Conservation (phyloP, 306 rosid genomes). For the Cyamopsis tetragonoloba region DNA sequence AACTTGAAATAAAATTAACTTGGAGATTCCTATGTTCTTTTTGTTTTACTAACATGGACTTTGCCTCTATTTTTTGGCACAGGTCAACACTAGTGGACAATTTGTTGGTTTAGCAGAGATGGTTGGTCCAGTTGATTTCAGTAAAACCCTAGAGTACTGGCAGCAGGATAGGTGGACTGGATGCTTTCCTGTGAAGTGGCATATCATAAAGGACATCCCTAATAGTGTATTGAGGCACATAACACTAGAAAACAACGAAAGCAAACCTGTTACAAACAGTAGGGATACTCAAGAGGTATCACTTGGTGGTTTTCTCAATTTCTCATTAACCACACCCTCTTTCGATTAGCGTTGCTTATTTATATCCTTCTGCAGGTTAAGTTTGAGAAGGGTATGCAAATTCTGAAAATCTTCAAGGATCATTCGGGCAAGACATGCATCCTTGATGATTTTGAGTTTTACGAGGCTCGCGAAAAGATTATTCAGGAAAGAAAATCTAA, state of each 20-base stretch:
- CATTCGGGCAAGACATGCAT: slow-evolving; percentile 42
- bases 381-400: slow-evolving; percentile 37
- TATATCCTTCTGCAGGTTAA: slow-evolving; percentile 38
- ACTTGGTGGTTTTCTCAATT: neutral
- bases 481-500: slow-evolving; percentile 36
- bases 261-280: slow-evolving; percentile 53
- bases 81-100: slow-evolving; percentile 58
- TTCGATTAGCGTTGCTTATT: neutral
- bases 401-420: slow-evolving; percentile 42
- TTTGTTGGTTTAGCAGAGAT: slow-evolving; percentile 60
- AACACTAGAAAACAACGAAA: slow-evolving; percentile 53
- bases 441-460: slow-evolving; percentile 55
- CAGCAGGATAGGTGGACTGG: slow-evolving; percentile 64
- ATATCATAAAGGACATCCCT: slow-evolving; percentile 49
- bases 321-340: neutral
- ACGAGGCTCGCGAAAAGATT: slow-evolving; percentile 37
- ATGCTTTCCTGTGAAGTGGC: slow-evolving; percentile 58
- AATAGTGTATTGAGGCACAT: slow-evolving; percentile 42
- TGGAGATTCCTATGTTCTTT: neutral
- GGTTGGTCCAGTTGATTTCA: slow-evolving; percentile 48
- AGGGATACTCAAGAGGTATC: slow-evolving; percentile 63
- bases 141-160: slow-evolving; percentile 40
- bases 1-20: too few species aligned
- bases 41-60: neutral
- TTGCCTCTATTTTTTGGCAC: neutral